Conservation (phyloP, 495 filamentous ascomycete species). For the Podospora pseudoanserina region DNA sequence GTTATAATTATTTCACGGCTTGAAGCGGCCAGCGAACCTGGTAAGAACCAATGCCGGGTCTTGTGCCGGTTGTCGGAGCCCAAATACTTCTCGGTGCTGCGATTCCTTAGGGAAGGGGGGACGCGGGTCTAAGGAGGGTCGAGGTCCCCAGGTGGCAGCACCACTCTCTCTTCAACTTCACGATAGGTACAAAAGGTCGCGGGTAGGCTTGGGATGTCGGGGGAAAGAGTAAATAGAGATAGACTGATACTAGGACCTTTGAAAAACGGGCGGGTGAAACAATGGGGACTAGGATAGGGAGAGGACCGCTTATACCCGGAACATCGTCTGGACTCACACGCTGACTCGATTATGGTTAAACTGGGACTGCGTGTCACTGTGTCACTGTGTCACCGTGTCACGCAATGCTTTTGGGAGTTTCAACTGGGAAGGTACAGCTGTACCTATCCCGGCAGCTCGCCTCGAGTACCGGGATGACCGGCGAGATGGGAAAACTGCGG, state of each 20-base stretch:
- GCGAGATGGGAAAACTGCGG: constrained; percentile 3
- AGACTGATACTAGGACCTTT: background rate
- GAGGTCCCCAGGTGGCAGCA: background rate
- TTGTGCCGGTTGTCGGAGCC: constrained; percentile 5
- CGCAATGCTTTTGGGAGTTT: background rate
- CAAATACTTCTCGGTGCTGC: background rate
- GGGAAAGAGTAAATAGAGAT: background rate
- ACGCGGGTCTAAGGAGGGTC: background rate
- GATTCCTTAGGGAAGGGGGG: background rate
- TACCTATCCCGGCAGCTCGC: background rate
- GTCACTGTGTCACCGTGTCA: background rate
- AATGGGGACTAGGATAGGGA: background rate
- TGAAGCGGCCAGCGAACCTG: background rate
- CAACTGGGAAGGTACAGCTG: background rate
- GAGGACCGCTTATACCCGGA: constrained; percentile 22
- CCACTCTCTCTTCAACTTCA: background rate
- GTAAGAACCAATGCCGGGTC: constrained; percentile 14
- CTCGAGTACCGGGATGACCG: background rate
- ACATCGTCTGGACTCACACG: constrained; percentile 2
- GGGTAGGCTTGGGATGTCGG: background rate
- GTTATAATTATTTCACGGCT: background rate
- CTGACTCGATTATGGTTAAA: background rate
- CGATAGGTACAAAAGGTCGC: background rate
- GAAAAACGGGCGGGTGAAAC: background rate
- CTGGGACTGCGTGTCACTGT: background rate